These are phyloP conservation scores for Candida tropicalis DNA, from an alignment of 1,139 yeast species.

Conservation along the genomic window DNA sequence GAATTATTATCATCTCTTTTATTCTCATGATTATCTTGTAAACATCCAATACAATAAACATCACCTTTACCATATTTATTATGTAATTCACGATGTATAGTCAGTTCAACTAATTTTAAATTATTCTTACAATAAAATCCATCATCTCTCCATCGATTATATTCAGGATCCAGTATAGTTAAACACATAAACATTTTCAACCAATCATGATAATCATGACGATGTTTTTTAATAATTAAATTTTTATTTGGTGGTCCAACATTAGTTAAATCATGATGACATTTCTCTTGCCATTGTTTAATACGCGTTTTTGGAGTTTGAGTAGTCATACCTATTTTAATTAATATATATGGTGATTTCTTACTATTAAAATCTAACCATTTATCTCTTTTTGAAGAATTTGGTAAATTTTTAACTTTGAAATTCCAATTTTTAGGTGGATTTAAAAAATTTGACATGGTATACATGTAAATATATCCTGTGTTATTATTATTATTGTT, in stretches of 20 bases:
- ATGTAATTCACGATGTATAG: conserved; percentile 41
- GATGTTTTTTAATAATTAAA: conserved; percentile 8
- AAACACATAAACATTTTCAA: conserved; percentile 9
- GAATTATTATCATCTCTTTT: conserved; percentile 5
- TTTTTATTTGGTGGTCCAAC: conserved; percentile 14
- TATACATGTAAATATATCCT: conserved; percentile 59
- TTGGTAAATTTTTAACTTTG: conserved; percentile 37
- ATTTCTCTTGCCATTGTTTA: conserved; percentile 57
- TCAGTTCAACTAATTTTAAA: conserved; percentile 40
- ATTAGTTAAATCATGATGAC: conserved; percentile 41
- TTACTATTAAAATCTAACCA: conserved; percentile 44
- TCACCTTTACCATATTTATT: conserved; percentile 45
- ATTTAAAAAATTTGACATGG: conserved; percentile 32
- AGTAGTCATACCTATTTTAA: conserved; percentile 62
- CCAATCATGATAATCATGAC: too few relatives aligned
- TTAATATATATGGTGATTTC: conserved; percentile 39
- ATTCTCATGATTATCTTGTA: conserved; percentile 8
- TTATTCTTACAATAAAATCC: conserved; percentile 40
- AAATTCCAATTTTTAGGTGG: conserved; percentile 26
- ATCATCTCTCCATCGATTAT: conserved; percentile 18
- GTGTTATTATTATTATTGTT: too few relatives aligned
- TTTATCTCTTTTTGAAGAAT: conserved; percentile 23
- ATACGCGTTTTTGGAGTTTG: conserved; percentile 45
- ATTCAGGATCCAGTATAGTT: conserved; percentile 6
- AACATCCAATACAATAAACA: conserved; percentile 44